A percentile compares a stretch with the other conserved stretches of the same genome.
Conservation (phyloP, 108 stramenopile species). For the Fistulifera solaris region DNA sequence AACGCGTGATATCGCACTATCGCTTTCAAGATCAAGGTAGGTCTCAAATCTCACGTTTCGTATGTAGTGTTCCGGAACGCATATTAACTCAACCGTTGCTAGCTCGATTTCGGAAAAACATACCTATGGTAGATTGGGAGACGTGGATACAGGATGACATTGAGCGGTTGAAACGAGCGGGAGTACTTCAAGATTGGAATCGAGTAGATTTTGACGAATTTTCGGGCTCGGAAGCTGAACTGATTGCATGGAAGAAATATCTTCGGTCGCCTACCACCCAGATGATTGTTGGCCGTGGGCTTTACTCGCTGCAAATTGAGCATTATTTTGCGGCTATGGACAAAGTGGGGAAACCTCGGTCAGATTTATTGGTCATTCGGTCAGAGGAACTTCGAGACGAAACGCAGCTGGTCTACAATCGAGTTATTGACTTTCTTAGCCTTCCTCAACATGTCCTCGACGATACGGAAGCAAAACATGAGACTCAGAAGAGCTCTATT, state of each 20-base stretch:
- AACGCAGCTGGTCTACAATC: constrained; percentile 12
- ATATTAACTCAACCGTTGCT: no score
- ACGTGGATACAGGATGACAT: constrained; percentile 73
- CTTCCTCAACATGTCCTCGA: constrained; percentile 5
- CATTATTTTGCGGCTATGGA: constrained; percentile 66
- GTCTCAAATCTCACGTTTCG: background rate
- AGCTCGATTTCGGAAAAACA: constrained; percentile 19
- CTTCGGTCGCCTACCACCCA: constrained; percentile 50
- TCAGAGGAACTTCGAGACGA: constrained; percentile 55
- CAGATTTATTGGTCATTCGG: constrained; percentile 40
- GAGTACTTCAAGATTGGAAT: constrained; percentile 50
- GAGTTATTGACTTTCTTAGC: constrained; percentile 17
- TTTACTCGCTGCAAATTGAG: constrained; percentile 84
- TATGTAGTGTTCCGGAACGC: no score
- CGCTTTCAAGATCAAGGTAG: constrained; percentile 35
- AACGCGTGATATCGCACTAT: constrained; percentile 16
- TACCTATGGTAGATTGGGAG: constrained; percentile 29
- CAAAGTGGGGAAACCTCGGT: constrained; percentile 9
- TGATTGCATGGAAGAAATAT: constrained; percentile 43
- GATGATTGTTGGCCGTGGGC: constrained; percentile 65
- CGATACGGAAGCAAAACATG: background rate
- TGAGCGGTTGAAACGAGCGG: constrained; percentile 35
- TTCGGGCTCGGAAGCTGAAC: constrained; percentile 28
- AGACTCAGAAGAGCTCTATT: background rate
- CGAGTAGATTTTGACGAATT: constrained; percentile 35